A percentile compares a stretch with the other conserved stretches of the same genome.
Conservation (phyloP, 345 rosid species). For the Ricinus communis region DNA sequence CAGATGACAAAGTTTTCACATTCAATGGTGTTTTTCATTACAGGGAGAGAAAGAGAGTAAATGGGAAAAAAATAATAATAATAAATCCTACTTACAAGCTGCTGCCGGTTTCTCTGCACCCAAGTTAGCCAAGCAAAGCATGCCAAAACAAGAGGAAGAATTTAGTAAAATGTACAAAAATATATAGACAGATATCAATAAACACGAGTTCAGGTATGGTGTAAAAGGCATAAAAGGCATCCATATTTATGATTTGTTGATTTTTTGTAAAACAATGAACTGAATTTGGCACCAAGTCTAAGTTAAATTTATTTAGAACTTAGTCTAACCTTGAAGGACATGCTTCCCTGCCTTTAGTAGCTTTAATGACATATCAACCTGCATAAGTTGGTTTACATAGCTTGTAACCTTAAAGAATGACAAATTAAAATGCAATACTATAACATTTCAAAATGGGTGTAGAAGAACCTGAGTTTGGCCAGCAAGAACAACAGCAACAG, state of each 20-base stretch:
- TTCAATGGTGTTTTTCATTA: neutral
- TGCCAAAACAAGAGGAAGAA: slow-evolving; percentile 23
- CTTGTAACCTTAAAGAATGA: neutral
- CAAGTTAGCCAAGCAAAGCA: slow-evolving; percentile 44
- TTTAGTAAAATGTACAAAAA: slow-evolving; percentile 28
- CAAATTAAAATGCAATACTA: no score
- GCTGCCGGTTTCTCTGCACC: slow-evolving; percentile 96
- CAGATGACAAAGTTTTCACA: neutral
- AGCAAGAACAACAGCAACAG: slow-evolving; percentile 93
- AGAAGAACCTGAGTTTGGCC: slow-evolving; percentile 70
- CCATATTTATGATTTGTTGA: no score
- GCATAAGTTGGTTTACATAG: slow-evolving; percentile 20
- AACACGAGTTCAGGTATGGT: no score
- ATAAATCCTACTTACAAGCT: slow-evolving; percentile 59
- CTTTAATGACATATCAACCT: slow-evolving; percentile 79
- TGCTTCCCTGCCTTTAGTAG: slow-evolving; percentile 90
- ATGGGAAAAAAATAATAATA: neutral
- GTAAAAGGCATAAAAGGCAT: no score
- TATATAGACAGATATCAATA: neutral
- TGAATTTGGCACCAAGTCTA: neutral
- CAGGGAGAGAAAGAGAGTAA: neutral
- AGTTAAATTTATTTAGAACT: neutral
- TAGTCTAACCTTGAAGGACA: slow-evolving; percentile 78
- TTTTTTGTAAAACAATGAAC: neutral
- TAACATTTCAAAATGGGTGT: no score